Evolutionary conservation across 1,284 basidiomycete species (phyloP), one percentile per base, ranked within the genome.

Genomic region (Tilletia horrida): DNA sequence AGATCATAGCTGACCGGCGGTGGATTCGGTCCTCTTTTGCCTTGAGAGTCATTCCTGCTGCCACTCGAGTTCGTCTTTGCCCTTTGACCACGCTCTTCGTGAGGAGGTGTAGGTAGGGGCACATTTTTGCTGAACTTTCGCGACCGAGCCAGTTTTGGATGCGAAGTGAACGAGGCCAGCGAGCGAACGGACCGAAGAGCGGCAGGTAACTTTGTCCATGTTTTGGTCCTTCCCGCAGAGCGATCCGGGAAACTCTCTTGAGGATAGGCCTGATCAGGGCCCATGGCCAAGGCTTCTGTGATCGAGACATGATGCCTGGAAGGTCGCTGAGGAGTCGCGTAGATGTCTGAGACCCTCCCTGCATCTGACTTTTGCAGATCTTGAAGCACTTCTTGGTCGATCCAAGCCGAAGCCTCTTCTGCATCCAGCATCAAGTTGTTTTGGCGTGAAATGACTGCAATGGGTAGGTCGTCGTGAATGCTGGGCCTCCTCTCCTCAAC

Each of bases 91-190:
- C 50, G n/a, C 50, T 52, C 50, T 11, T 40, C 35, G 50, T 25
- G 11, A 13, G 50, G 50, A 23, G 50, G 50, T 52, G 50, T 52
- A 3, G 50, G 50, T 4, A 52, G 50, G 7, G 50, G 50, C 6
- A 52, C 50, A 21, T 52, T 52, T 4, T 25, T 52, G 50, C 50
- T 52, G 50, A 27, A 27, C 50, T 52, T 52, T 7, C 50, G 50
- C 21, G 50, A 11, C 11, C 35, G 35, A 11, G 6, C 11, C 35
- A 40, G 11, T 40, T 40, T 40, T 40, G 35, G 35, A 40, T 40
- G 35, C 4, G 35, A 40, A 40, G 50, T 25, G 50, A 52, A 25
- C 50, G 50, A 52, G n/a, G 50, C 50, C n/a, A 52, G 25, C 23
- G 50, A 52, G 7, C 21, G 16, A 21, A 52, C 50, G n/a, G 50